Evolutionary conservation across 768 basidiomycete genomes (phyloP), one percentile per base, ranked within the genome.

Genomic region (Floccularia luteovirens): DNA sequence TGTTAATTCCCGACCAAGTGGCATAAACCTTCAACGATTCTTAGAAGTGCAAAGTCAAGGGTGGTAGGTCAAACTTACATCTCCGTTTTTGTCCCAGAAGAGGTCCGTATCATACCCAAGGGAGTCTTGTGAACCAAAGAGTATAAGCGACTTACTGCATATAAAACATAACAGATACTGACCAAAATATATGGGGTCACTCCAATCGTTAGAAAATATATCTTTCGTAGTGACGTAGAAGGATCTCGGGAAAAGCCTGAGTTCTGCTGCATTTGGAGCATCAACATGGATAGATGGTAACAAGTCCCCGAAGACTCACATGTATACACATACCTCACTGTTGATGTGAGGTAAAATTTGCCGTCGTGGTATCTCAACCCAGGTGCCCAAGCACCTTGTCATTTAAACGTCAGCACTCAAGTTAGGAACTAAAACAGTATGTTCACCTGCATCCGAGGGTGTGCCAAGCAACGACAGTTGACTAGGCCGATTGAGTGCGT

Each of bases 121-220:
- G 17, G 54, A 49, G 39, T 66, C 65, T 64, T n/a, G 19, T 24
- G 13, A 25, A 7, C n/a, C n/a, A n/a, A 23, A 17, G 22, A 25
- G 4, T 10, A 24, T 24, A n/a, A 13, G 19, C 25, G 14, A 16
- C 14, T 36, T 8, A 23, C 17, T 34, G 14, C 13, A 24, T 27
- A 41, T 3, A 20, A 3, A 35, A 22, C 31, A 24, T 5, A 10
- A 35, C 21, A 33, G 31, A 7, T 28, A 39, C 47, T 10, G 27
- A 64, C 62, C 63, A 36, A 66, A 65, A 41, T 64, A 67, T 12
- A 65, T 37, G 5, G 65, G 65, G 35, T 66, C 63, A 39, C 65
- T 67, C 65, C 65, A 67, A 14, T 55, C 42, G 36, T 63, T 58
- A 0, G 62, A 59, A 34, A 63, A 65, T 5, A 66, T 64, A 39